Evolutionary conservation across 192 early-diverging fungal species (phyloP), one percentile per base, ranked within the genome.

Genomic region (Chytriomyces sp.): DNA sequence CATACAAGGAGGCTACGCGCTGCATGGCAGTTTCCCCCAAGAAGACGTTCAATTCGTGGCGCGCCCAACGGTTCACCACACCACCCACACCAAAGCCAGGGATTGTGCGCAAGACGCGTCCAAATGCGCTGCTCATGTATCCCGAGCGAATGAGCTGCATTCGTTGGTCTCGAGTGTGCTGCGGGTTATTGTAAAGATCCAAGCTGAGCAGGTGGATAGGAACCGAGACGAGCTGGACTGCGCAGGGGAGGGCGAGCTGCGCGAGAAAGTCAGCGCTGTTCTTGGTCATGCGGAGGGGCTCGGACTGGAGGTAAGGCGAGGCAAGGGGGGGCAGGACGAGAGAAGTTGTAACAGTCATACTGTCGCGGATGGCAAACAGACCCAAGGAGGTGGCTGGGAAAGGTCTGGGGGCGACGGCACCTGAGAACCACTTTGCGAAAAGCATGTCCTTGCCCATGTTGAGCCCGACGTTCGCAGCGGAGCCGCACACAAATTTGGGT

Each of bases 171-270:
- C n/a, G n/a, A n/a, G n/a, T n/a, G n/a, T n/a, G n/a, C 14, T 31
- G 36, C 3, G 70, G 72, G 22, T 64, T 66, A 49, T 84, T 84
- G 60, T 84, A 84, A 2, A 76, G 41, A 57, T 84, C 78, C 82
- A 84, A 77, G 17, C 82, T 80, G 22, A 72, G 17, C 31, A 84
- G 69, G 53, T 84, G 82, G 34, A 84, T 30, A n/a, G n/a, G n/a
- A n/a, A n/a, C n/a, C n/a, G n/a, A n/a, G n/a, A n/a, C n/a, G n/a
- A n/a, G n/a, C n/a, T 84, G 82, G 0, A 81, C 77, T 8, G 74
- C 63, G 61, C 77, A 79, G 3, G 82, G 82, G 17, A 80, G 44
- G 22, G 77, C 22, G 33, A 84, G 64, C 65, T 84, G 82, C 19
- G 71, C 22, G n/a, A 39, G 22, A 8, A 75, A 52, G 0, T 81